phyloP scores from a whole-genome alignment of 2,329 filamentous ascomycete species.

The Apiospora rasikravindrae region DNA sequence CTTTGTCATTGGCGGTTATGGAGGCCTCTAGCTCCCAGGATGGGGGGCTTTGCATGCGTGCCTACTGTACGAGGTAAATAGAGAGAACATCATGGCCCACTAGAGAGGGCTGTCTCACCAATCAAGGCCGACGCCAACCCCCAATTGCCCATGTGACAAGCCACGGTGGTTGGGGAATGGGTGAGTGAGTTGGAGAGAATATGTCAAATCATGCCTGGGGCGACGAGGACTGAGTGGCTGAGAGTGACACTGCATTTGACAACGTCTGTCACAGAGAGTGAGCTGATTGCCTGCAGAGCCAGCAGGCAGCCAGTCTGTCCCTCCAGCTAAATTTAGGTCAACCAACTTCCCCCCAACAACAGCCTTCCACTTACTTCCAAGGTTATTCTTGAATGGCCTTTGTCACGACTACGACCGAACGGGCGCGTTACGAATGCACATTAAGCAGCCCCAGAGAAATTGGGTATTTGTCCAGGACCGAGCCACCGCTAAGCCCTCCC shows the following conservation, averaged over 20 bases:
- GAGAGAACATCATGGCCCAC: not conserved
- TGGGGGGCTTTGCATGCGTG: constrained; percentile 1
- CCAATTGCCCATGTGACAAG: not conserved
- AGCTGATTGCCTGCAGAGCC: not conserved
- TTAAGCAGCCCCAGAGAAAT: not conserved
- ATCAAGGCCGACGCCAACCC: not conserved
- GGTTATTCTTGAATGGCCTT: not conserved
- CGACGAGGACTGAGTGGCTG: not conserved
- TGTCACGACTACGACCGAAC: not conserved
- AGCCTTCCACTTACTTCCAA: not conserved
- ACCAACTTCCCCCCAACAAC: not conserved
- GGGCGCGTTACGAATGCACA: not conserved
- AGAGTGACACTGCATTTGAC: not conserved
- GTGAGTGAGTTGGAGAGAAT: too few species aligned
- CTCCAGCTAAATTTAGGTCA: not conserved
- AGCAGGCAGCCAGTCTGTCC: not conserved
- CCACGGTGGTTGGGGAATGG: not conserved
- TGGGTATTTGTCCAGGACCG: not conserved
- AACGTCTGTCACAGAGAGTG: not conserved
- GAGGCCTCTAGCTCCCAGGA: constrained; percentile 3
- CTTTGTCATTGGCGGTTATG: not conserved
- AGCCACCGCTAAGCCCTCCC: constrained; percentile 10
- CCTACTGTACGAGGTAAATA: constrained; percentile 13
- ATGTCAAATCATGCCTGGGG: not conserved
- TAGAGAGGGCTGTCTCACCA: constrained; percentile 1